phyloP scores from a whole-genome alignment of 441 rosid genomes.

The Rhodomyrtus psidioides region DNA sequence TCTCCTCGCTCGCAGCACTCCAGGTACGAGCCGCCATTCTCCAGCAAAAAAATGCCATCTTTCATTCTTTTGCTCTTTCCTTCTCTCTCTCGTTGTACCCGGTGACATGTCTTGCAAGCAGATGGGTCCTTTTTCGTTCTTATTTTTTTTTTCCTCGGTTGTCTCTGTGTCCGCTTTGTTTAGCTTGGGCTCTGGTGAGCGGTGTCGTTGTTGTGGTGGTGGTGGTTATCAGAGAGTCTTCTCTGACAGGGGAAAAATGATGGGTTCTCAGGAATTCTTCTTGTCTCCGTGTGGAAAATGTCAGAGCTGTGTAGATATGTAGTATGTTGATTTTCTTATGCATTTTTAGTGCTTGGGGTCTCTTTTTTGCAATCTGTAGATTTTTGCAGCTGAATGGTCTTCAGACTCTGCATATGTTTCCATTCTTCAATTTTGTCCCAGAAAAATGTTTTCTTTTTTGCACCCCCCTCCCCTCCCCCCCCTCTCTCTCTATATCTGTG shows the following conservation, averaged over 20 bases:
- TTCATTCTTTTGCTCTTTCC: constrained; percentile 15
- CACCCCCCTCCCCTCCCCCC: neutral
- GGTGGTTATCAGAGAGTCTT: neutral
- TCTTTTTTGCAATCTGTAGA: neutral
- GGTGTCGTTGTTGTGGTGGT: neutral
- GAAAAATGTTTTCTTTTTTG: neutral
- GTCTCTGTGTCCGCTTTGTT: neutral
- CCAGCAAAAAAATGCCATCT: neutral
- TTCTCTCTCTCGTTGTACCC: neutral
- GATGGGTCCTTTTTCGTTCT: neutral
- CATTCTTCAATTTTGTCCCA: neutral
- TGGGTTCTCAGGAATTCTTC: neutral
- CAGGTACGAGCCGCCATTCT: neutral
- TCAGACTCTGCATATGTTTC: neutral
- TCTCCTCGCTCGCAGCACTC: neutral
- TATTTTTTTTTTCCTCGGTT: neutral
- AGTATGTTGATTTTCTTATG: neutral
- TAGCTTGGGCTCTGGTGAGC: neutral
- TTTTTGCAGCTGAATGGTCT: neutral
- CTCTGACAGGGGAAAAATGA: neutral
- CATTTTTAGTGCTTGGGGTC: neutral
- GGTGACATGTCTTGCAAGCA: neutral
- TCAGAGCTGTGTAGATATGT: neutral
- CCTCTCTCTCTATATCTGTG: too few species aligned
- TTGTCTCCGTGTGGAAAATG: neutral